Conservation (phyloP, 129 eudicot genomes). For the Dittrichia graveolens region DNA sequence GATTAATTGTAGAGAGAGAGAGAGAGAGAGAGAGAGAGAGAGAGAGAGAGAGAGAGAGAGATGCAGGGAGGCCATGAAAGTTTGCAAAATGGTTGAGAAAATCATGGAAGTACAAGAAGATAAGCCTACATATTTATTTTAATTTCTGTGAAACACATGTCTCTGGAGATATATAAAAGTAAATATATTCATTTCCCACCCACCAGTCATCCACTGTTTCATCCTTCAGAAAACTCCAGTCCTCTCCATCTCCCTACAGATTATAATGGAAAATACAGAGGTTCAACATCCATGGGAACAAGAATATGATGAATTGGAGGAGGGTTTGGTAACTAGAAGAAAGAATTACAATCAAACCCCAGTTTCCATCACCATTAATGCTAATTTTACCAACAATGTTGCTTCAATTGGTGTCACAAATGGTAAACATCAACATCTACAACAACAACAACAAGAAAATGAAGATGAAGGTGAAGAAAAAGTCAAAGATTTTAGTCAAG, state of each 20-base stretch:
- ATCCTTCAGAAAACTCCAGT: slow-evolving; percentile 14
- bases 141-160: not conserved
- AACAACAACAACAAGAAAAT: not conserved
- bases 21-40: too few relatives aligned
- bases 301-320: slow-evolving; percentile 20
- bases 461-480: not conserved
- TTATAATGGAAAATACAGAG: slow-evolving; percentile 5
- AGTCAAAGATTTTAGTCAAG: not conserved
- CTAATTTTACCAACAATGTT: not conserved
- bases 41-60: too few relatives aligned
- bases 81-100: not conserved
- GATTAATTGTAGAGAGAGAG: too few relatives aligned
- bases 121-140: not conserved
- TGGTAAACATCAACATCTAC: slow-evolving; percentile 5
- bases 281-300: slow-evolving; percentile 16
- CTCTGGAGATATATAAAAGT: not conserved
- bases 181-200: not conserved
- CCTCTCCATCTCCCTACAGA: not conserved
- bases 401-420: slow-evolving; percentile 7
- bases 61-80: too few relatives aligned
- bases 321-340: slow-evolving; percentile 22
- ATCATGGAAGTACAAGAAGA: slow-evolving; percentile 19
- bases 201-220: not conserved
- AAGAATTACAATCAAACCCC: slow-evolving; percentile 16
- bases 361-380: slow-evolving; percentile 11